Evolutionary conservation across 2,329 filamentous ascomycete genomes (phyloP).

Genomic region (Hypomyces rosellus): DNA sequence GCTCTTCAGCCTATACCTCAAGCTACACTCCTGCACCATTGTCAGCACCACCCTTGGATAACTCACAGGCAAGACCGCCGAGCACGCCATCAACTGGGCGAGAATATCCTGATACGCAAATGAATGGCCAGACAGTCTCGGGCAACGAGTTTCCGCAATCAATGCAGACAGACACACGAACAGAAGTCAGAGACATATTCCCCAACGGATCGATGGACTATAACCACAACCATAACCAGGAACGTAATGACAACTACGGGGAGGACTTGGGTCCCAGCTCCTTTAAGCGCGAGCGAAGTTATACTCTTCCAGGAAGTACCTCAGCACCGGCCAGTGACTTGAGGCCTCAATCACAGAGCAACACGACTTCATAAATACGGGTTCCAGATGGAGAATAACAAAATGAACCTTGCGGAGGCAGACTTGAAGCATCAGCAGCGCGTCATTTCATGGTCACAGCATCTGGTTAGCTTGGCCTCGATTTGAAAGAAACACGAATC

Average conservation of each 20-base stretch:
- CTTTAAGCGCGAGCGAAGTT: slow-evolving; percentile 8
- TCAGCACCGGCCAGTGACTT: background rate
- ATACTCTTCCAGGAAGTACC: background rate
- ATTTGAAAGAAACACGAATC: background rate
- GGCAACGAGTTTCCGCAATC: slow-evolving; percentile 46
- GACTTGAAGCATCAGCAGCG: too few species aligned
- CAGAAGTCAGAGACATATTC: slow-evolving; percentile 41
- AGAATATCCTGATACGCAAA: slow-evolving; percentile 48
- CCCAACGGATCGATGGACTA: slow-evolving; percentile 26
- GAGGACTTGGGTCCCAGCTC: slow-evolving; percentile 2
- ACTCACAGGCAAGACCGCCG: slow-evolving; percentile 11
- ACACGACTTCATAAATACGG: background rate
- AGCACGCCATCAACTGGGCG: slow-evolving; percentile 26
- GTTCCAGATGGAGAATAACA: too few species aligned
- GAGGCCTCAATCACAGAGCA: slow-evolving; percentile 1
- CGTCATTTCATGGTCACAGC: too few species aligned
- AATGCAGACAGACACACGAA: slow-evolving; percentile 27
- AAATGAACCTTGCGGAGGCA: too few species aligned
- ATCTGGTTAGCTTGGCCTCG: too few species aligned
- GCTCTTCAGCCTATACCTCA: slow-evolving; percentile 40
- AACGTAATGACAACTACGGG: slow-evolving; percentile 5
- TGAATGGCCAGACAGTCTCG: slow-evolving; percentile 49
- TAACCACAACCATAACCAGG: slow-evolving; percentile 2
- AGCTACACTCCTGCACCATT: slow-evolving; percentile 50
- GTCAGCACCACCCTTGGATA: slow-evolving; percentile 22